A percentile compares a stretch with the other conserved stretches of the same genome.
phyloP scores from a whole-genome alignment of 345 rosid species.

The Aquilaria sinensis region DNA sequence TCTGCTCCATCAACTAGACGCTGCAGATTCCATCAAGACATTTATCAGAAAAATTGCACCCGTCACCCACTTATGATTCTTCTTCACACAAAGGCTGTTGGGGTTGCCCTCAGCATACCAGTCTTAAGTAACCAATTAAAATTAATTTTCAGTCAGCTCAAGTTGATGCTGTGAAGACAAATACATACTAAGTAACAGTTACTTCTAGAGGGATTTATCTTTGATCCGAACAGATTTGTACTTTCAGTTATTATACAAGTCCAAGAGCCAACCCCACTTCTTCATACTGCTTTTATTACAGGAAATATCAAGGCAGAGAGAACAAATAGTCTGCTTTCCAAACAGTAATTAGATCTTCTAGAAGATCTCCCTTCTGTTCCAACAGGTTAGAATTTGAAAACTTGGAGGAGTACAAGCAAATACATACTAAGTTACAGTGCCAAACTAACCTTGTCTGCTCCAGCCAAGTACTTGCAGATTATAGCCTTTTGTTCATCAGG shows the following conservation, averaged over 20 bases:
- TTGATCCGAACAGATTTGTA: neutral
- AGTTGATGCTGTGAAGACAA: too few species aligned
- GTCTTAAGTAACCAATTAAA: neutral
- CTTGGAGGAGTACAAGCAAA: neutral
- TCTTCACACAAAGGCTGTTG: too few species aligned
- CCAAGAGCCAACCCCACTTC: neutral
- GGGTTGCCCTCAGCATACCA: neutral
- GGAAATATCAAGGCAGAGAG: neutral
- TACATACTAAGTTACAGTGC: neutral
- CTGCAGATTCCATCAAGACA: slow-evolving; percentile 36
- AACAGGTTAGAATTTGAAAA: too few species aligned
- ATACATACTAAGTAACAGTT: too few species aligned
- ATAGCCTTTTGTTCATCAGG: slow-evolving; percentile 90
- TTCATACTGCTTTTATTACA: neutral
- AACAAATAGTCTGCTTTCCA: neutral
- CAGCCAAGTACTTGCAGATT: slow-evolving; percentile 68
- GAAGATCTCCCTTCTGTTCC: too few species aligned
- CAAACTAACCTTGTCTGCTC: slow-evolving; percentile 68
- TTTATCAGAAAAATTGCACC: neutral
- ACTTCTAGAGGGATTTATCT: too few species aligned
- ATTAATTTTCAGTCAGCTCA: neutral
- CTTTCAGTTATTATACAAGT: neutral
- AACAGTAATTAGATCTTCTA: too few species aligned
- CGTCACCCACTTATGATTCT: neutral
- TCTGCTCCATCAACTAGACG: slow-evolving; percentile 90